Conservation (phyloP, 2,329 filamentous ascomycete genomes). For the Epichloe amarillans region DNA sequence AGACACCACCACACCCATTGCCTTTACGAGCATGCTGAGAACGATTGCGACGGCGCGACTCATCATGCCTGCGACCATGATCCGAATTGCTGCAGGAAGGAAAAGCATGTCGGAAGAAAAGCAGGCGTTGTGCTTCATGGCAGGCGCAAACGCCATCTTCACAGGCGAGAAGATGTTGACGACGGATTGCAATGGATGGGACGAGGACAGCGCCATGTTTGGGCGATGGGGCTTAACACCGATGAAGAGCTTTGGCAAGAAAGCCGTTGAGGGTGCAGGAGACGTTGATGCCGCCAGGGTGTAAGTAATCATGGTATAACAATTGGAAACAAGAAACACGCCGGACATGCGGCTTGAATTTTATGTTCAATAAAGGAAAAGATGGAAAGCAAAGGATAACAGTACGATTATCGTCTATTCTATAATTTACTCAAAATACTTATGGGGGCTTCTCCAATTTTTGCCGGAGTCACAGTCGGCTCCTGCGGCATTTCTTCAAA, state of each 20-base stretch:
- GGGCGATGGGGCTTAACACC: conserved; percentile 67
- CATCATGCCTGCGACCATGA: conserved; percentile 74
- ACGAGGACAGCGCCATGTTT: conserved; percentile 77
- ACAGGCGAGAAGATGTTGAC: conserved; percentile 94
- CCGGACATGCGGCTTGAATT: no score
- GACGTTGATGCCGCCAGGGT: conserved; percentile 2
- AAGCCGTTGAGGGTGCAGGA: conserved; percentile 14
- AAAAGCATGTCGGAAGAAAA: conserved; percentile 80
- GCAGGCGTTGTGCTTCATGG: conserved; percentile 80
- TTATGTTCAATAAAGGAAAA: background rate
- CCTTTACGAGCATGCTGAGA: conserved; percentile 65
- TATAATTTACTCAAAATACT: conserved; percentile 5
- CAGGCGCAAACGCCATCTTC: conserved; percentile 87
- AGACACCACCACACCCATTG: conserved; percentile 53
- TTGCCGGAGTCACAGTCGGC: background rate
- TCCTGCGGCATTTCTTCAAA: background rate
- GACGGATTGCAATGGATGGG: conserved; percentile 82
- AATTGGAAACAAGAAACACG: no score
- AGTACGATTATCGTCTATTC: background rate
- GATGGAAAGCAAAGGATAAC: background rate
- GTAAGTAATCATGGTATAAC: background rate
- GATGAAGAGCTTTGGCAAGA: conserved; percentile 46
- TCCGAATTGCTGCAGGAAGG: conserved; percentile 72
- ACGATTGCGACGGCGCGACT: conserved; percentile 76
- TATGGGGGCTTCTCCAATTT: background rate